Base-by-base conservation (phyloP, 352 stramenopile species). In the Phytopythium chamaehyphon region DNA sequence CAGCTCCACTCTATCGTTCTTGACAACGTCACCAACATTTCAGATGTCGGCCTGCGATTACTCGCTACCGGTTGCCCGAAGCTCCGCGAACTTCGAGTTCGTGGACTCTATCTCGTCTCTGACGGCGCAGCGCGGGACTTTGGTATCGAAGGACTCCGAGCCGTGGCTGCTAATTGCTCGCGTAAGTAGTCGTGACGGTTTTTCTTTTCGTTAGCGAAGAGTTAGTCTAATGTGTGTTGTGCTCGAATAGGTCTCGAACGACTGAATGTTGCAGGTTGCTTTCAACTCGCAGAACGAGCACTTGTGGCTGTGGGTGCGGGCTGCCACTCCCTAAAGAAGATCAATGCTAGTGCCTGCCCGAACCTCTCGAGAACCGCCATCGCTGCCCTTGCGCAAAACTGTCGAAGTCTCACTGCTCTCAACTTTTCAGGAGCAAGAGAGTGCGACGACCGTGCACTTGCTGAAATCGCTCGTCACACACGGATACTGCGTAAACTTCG, bases 71-170 rank as follows among this genome's bases (percentile, higher is more conserved):
- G 88, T 6, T 98, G 93, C 45, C 66, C 72, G 1, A 69, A 83
- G 23, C 69, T 98, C 1, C 71, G 76, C 28, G 55, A 71, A 18
- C 71, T 98, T 7, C 74, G 90, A 53, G 66, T 83, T 47, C 76
- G 65, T 23, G 89, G 90, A 22, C 52, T 98, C 40, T 95, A 92
- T 47, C 77, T 97, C 51, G 74, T 98, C 0, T 97, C 88, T 15
- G 92, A 98, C 54, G 93, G 93, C n/a, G 87, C 82, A 51, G 80
- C 96, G 33, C 86, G 90, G 22, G 78, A 95, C 39, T 97, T 97
- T 70, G 90, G 85, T 1, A 67, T 97, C 5, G 92, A 97, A 63
- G 93, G 93, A 4, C 62, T 98, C 1, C 90, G 95, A 48, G 88
- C 90, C 2, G 70, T 97, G 36, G 80, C 84, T 10, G 69, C 62